These are phyloP conservation scores for Blastocystis hominis DNA, from an alignment of 352 stramenopile species.

Conservation along the genomic window DNA sequence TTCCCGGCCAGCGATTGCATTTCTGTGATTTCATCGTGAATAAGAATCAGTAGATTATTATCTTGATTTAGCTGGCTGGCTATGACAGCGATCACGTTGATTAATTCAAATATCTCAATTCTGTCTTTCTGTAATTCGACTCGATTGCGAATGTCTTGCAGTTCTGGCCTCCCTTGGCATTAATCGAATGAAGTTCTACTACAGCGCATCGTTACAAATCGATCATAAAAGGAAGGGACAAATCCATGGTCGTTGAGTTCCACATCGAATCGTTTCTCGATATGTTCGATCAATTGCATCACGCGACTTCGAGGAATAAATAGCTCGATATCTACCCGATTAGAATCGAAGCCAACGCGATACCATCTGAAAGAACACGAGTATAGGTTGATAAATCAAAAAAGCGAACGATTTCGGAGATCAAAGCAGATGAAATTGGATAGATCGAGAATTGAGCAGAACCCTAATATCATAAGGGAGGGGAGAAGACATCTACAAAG, in stretches of 20 bases:
- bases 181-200: not conserved
- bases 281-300: not conserved
- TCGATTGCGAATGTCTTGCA: not conserved
- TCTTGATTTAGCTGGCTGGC: not conserved
- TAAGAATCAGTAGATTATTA: constrained; percentile 6
- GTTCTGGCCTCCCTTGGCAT: not conserved
- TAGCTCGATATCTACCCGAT: not conserved
- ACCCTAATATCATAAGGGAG: not conserved
- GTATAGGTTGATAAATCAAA: not conserved
- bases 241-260: not conserved
- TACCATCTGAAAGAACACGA: not conserved
- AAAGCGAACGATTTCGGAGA: not conserved
- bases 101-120: not conserved
- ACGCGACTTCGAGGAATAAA: not conserved
- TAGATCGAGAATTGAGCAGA: not conserved
- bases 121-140: not conserved
- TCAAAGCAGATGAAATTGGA: not conserved
- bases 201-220: not conserved
- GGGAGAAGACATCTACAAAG: not conserved
- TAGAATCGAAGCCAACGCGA: not conserved
- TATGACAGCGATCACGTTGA: not conserved
- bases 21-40: not conserved
- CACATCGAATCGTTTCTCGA: not conserved
- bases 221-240: not conserved
- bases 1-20: not conserved